Percentiles rank a stretch among this genome's conserved stretches.
These are phyloP conservation scores for Diatrype stigma DNA, from an alignment of 2,329 filamentous ascomycete species.

Conservation along the genomic window DNA sequence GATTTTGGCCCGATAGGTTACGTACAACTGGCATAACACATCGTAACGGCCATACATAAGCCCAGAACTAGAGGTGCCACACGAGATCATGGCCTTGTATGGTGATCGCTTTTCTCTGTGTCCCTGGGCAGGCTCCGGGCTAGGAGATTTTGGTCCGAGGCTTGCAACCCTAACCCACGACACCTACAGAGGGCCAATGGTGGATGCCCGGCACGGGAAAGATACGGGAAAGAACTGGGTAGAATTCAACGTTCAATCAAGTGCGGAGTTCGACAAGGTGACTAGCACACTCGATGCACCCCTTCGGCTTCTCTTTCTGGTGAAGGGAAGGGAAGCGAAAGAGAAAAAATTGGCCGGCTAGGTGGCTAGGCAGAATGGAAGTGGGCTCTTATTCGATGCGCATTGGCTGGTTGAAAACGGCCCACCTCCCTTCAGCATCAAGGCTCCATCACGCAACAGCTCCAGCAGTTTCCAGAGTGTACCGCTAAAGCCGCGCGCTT, in stretches of 20 bases:
- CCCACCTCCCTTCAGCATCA: neutral
- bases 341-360: too few species aligned
- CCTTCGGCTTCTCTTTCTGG: too few species aligned
- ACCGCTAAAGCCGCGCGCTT: neutral
- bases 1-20: neutral
- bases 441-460: neutral
- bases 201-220: neutral
- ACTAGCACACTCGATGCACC: too few species aligned
- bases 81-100: slow-evolving; percentile 12
- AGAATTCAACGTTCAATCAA: neutral
- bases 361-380: neutral
- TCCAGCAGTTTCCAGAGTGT: neutral
- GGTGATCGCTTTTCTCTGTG: slow-evolving; percentile 14
- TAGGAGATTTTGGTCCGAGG: slow-evolving; percentile 19
- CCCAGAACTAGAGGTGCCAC: neutral
- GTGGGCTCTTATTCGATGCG: neutral
- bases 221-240: neutral
- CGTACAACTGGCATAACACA: neutral
- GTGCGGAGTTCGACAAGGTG: too few species aligned
- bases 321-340: too few species aligned
- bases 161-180: slow-evolving; percentile 4
- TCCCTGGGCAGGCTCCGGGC: slow-evolving; percentile 5
- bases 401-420: neutral
- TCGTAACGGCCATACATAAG: neutral
- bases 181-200: neutral